Base-by-base conservation (phyloP, 805 yeast species). In the Yarrowia sp. region DNA sequence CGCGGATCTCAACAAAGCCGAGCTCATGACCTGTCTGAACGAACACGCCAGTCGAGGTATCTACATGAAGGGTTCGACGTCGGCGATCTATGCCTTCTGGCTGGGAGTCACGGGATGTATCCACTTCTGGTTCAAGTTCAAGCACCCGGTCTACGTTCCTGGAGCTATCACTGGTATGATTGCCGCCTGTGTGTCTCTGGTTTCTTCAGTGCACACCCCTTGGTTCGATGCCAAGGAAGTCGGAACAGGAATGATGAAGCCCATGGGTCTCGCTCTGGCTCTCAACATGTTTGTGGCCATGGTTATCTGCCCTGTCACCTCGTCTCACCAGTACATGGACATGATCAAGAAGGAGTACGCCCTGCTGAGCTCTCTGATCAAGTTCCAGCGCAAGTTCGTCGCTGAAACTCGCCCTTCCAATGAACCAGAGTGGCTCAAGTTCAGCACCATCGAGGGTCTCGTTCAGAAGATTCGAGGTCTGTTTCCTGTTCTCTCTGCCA, bases 221-320 rank as follows among this genome's bases (percentile, higher is more conserved):
- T 69, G 70, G n/a, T 74, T 73, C 68, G 58, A 52, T 47, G 75
- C 75, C 3, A 71, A 71, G 70, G 33, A 52, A 10, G 68, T 68
- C 30, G 75, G 72, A 9, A 60, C 71, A 2, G 60, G 70, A 20
- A 50, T 70, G 9, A 52, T 71, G 14, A 71, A 73, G 39, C 77
- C 78, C 1, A 68, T 72, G 69, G 73, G 74, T 9, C 47, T 76
- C 47, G 72, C 73, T 2, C 67, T 73, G 15, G 73, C 74, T 0
- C 61, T 74, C 9, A 66, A 71, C 19, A 61, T 74, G 40, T 68
- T 70, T 9, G 70, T 70, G 0, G 69, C 75, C 7, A 10, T 70
- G 15, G 17, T 76, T 9, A 68, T 76, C 2, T 72, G 72, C 44
- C 79, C 79, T 7, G 66, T 68, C 10, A 72, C 78, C 1, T 73